A percentile compares a stretch with the other conserved stretches of the same genome.
These are phyloP conservation scores for Apiospora koreana DNA, from an alignment of 2,329 filamentous ascomycete genomes.

Conservation along the genomic window DNA sequence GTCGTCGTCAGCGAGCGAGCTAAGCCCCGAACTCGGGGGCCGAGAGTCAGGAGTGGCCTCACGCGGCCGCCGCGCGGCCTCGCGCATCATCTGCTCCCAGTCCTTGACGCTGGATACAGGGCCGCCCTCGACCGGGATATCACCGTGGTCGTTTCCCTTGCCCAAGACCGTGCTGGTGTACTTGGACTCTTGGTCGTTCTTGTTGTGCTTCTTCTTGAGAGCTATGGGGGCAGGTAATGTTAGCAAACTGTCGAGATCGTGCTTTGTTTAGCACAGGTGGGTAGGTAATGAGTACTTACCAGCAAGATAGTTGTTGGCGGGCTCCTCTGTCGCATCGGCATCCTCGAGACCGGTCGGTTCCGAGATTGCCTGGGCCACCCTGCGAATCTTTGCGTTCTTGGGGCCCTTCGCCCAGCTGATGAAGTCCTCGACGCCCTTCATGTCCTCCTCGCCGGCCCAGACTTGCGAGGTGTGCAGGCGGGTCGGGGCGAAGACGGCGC, in stretches of 20 bases:
- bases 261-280: no score
- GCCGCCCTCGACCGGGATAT: constrained; percentile 79
- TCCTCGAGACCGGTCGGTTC: constrained; percentile 41
- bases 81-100: constrained; percentile 55
- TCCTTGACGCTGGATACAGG: constrained; percentile 65
- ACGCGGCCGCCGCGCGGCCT: constrained; percentile 30
- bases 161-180: constrained; percentile 85
- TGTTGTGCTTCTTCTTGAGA: constrained; percentile 90
- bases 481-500: constrained; percentile 72
- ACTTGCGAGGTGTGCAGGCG: constrained; percentile 67
- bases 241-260: background rate
- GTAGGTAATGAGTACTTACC: constrained; percentile 43
- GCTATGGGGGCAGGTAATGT: constrained; percentile 49
- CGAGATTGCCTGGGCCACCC: constrained; percentile 71
- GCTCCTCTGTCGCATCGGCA: constrained; percentile 44
- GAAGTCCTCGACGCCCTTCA: constrained; percentile 76
- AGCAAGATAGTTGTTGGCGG: constrained; percentile 65
- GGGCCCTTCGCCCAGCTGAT: constrained; percentile 76
- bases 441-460: constrained; percentile 73
- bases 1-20: constrained; percentile 53
- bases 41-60: constrained; percentile 38
- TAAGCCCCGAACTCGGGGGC: constrained; percentile 56
- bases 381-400: constrained; percentile 75
- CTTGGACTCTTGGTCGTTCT: constrained; percentile 82
- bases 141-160: constrained; percentile 67